Conservation (phyloP, 2,329 filamentous ascomycete genomes). For the Exophiala xenobiotica region DNA sequence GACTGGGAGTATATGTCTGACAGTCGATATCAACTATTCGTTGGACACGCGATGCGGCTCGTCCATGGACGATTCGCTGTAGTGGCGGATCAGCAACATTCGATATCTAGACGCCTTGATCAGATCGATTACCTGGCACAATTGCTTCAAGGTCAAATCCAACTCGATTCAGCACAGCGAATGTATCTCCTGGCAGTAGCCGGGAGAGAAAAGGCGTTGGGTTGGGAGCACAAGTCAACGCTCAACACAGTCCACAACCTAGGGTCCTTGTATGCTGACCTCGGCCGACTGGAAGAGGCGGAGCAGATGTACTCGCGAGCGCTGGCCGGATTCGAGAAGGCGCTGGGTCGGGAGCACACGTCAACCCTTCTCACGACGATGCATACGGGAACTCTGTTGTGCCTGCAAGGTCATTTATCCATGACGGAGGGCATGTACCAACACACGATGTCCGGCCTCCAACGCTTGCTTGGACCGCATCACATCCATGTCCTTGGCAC, state of each 20-base stretch:
- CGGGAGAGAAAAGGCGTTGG: neutral
- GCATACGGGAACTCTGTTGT: neutral
- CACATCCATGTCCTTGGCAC: neutral
- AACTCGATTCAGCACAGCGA: slow-evolving; percentile 24
- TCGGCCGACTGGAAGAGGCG: slow-evolving; percentile 30
- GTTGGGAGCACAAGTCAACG: neutral
- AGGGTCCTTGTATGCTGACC: slow-evolving; percentile 1
- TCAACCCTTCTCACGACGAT: too few species aligned
- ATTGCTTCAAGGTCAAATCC: neutral
- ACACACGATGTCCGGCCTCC: neutral
- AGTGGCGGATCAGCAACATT: neutral
- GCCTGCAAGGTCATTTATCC: neutral
- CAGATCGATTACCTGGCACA: slow-evolving; percentile 3
- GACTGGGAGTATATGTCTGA: neutral
- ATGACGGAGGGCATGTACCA: neutral
- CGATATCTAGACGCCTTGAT: neutral
- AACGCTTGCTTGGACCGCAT: neutral
- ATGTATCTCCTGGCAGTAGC: slow-evolving; percentile 24
- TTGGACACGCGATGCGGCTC: slow-evolving; percentile 8
- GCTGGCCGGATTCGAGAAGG: neutral
- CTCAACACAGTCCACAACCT: neutral
- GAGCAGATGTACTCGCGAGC: slow-evolving; percentile 11
- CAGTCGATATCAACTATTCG: slow-evolving; percentile 7
- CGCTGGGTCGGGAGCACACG: neutral
- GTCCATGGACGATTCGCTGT: slow-evolving; percentile 3